Base-by-base conservation (phyloP, 768 basidiomycete species). In the Boletales sp. region DNA sequence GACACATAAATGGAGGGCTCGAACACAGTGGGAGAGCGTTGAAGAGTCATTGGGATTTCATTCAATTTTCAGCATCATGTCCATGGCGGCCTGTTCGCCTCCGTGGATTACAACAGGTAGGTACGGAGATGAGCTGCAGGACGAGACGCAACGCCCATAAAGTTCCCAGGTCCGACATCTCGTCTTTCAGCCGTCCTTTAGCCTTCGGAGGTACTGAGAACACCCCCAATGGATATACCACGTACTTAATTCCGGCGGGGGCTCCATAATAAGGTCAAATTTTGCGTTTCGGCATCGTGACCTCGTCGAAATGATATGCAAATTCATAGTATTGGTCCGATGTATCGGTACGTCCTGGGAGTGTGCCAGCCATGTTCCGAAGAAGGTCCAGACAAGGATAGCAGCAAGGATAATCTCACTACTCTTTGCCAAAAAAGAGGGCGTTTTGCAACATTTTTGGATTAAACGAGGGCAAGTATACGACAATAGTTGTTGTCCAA, bases 401-500 rank as follows among this genome's bases (percentile, higher is more conserved):
- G 36, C 36, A 41, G 9, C 19, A 15, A 41, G 36, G 18, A 37
- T 39, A 37, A 30, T 13, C 38, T 11, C 25, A 35, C 17, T n/a
- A 39, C 32, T 38, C 38, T 48, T 34, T 30, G 12, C 36, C 30
- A n/a, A 17, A 48, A 35, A 21, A 36, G 48, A 18, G 8, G 13
- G 47, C 5, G 38, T 50, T 37, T 17, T 40, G 42, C 50, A 45
- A 51, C 7, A 30, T 49, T 50, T 28, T 62, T 52, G 60, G 46
- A 60, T 60, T 65, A 47, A 57, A 37, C 14, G 47, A 50, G 41
- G 32, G 43, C 49, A 53, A 45, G 48, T 61, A 48, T 50, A 53
- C 43, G 54, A 61, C 61, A 51, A 51, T 32, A n/a, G 38, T 46
- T 38, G 56, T 54, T 7, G 21, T 21, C 49, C 51, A 34, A 60